Evolutionary conservation across 495 filamentous ascomycete genomes (phyloP).

Genomic region (Immersiella caudata): DNA sequence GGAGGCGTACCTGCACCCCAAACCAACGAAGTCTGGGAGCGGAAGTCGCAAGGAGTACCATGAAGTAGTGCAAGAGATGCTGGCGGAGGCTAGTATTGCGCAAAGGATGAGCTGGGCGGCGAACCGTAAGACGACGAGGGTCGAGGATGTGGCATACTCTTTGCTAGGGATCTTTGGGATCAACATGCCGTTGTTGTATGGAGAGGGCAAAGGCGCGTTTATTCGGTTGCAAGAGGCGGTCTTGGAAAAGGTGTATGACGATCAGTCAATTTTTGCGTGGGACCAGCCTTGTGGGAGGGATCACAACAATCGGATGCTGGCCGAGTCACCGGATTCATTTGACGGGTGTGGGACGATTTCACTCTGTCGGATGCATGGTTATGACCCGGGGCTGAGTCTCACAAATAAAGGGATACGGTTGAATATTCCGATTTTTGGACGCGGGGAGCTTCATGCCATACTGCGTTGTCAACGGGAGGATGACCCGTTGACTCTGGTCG

Average conservation of each 20-base stretch:
- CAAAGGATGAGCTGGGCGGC: constrained; percentile 29
- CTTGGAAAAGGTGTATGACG: constrained; percentile 16
- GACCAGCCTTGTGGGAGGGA: not conserved
- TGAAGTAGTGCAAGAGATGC: not conserved
- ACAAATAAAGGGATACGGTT: not conserved
- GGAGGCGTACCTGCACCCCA: not conserved
- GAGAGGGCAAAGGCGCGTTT: constrained; percentile 28
- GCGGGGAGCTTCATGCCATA: not conserved
- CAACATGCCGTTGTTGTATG: constrained; percentile 34
- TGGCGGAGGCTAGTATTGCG: constrained; percentile 17
- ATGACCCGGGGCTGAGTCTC: not conserved
- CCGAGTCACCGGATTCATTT: not conserved
- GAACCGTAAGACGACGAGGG: constrained; percentile 25
- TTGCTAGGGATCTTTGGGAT: constrained; percentile 30
- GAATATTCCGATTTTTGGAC: not conserved
- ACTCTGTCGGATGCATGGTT: not conserved
- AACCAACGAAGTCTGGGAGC: not conserved
- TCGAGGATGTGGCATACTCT: constrained; percentile 33
- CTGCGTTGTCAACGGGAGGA: not conserved
- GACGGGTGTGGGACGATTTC: not conserved
- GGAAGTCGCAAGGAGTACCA: not conserved
- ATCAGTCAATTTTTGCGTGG: constrained; percentile 27
- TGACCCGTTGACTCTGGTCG: not conserved
- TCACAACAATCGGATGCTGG: not conserved
- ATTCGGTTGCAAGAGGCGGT: constrained; percentile 29